Base-by-base conservation (phyloP, 2,329 filamentous ascomycete species). In the Alternaria viburni region DNA sequence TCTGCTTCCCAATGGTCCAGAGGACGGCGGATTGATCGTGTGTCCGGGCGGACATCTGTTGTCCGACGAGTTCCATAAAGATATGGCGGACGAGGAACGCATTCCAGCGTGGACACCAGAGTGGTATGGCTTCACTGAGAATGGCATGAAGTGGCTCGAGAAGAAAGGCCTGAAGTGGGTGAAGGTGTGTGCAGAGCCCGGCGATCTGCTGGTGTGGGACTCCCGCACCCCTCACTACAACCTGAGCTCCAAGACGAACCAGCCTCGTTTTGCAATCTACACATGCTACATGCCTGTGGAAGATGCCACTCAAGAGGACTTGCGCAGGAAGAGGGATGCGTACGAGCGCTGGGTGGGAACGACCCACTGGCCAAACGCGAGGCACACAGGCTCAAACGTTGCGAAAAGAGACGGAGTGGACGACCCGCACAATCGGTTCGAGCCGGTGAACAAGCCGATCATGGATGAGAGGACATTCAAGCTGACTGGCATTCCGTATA, bases 401-500 rank as follows among this genome's bases (percentile, higher is more conserved):
- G 75, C 77, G 10, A 74, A 77, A 63, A 69, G 76, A 52, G 69
- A 76, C 59, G 76, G 73, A 4, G 64, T 69, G 54, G 69, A 73
- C 5, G 73, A 78, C 55, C 70, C 73, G 12, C 70, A 81, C 62
- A 80, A 81, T 36, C 74, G 80, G 15, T 70, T 75, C 12, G 70
- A 75, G 66, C 82, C 83, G 1, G 66, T 81, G 2, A 79, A 81
- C 49, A 80, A 82, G 62, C 78, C 81, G 0, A 60, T 74, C 21
- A 65, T 85, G 30, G 72, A 72, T 60, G 82, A 84, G 73, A 66
- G 81, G 23, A 80, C 79, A 1, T 83, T 81, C 68, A 83, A 80
- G 67, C 67, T 85, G 56, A 85, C 83, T 2, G 83, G 83, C 3
- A 83, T 85, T 63, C 83, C 83, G 11, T 86, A 85, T 61, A 81